Base-by-base conservation (phyloP, 2,329 filamentous ascomycete genomes). In the Hypoxylon sp. region DNA sequence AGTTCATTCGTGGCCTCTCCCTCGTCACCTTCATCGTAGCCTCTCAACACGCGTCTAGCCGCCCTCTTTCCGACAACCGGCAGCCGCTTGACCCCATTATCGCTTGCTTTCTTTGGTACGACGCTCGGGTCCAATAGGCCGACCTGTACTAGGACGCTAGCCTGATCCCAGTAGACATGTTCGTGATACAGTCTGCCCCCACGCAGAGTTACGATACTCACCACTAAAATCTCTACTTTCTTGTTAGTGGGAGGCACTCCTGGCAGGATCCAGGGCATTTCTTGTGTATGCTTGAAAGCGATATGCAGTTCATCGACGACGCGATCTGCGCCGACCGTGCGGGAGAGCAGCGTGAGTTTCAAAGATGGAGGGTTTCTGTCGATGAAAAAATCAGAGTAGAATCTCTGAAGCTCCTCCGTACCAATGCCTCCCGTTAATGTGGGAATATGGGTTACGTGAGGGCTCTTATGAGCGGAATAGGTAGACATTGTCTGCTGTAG, bases 91-190 rank as follows among this genome's bases (percentile, higher is more conserved):
- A 83, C 76, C 0, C 81, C 82, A 5, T 73, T 67, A 9, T 79
- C 77, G 19, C 74, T 77, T 0, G 78, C 78, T 26, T 73, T 72
- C 10, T 80, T 73, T 0, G 83, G 80, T 0, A 84, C 54, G 0
- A 81, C 13, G 0, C 77, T 77, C 0, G 80, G 81, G 42, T 84
- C 81, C 35, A 92, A 72, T 37, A 91, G 74, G 0, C 88, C 90
- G 5, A 87, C 75, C 73, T 92, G 90, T 3, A 84, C 79, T n/a
- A 92, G 78, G 8, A 87, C 87, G 0, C 87, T 91, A 0, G 84
- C 88, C 74, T 92, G 89, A 62, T 92, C 90, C 90, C 90, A 92
- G 9, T 85, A 83, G 11, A 92, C 89, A 68, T 91, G 89, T 73
- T 92, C 90, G 62, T 91, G 88, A 65, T 87, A 90, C 0, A 92